Evolutionary conservation across 768 basidiomycete genomes (phyloP), one percentile per base, ranked within the genome.

Genomic region (Chalciporus pseudorubinellus): DNA sequence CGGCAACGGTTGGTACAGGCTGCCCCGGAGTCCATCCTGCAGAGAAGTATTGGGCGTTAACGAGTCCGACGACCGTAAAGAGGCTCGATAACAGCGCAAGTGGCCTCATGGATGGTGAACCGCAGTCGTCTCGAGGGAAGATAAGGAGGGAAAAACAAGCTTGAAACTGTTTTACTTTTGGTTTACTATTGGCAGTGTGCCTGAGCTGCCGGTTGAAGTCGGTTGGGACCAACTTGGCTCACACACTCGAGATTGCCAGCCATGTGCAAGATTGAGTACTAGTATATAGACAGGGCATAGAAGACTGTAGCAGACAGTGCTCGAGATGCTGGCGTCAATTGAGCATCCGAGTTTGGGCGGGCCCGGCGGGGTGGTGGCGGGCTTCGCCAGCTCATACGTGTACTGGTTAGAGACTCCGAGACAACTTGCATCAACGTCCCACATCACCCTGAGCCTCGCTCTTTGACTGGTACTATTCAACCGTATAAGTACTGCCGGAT

Each of bases 21-120:
- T 91, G 84, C 24, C 88, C 89, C 3, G 90, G 90, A 24, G 72
- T 62, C 90, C 90, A 92, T n/a, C 90, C 91, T 28, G 74, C 73
- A 4, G 89, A 90, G 69, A 91, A 85, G 68, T 90, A 91, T 57
- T 88, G 83, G 12, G 87, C 88, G 45, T 70, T 69, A 39, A 42
- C 59, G n/a, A 70, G 56, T 16, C 55, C 55, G 4, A 45, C 36
- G 11, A 54, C 47, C 18, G 34, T 44, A 18, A 66, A 49, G 20
- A 70, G 22, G 70, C 66, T 42, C 74, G 65, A 48, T 68, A 57
- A 47, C 60, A 79, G 56, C 24, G 69, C 59, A 31, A 72, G 67
- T 48, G 76, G 48, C 74, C 76, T 83, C 86, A 88, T 87, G 34
- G 33, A 12, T 50, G 20, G 39, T 46, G 21, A 22, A 20, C 20